Percentiles rank a stretch among this genome's conserved stretches.
Evolutionary conservation across 768 basidiomycete species (phyloP).

Genomic region (Rhodotorula taiwanensis): DNA sequence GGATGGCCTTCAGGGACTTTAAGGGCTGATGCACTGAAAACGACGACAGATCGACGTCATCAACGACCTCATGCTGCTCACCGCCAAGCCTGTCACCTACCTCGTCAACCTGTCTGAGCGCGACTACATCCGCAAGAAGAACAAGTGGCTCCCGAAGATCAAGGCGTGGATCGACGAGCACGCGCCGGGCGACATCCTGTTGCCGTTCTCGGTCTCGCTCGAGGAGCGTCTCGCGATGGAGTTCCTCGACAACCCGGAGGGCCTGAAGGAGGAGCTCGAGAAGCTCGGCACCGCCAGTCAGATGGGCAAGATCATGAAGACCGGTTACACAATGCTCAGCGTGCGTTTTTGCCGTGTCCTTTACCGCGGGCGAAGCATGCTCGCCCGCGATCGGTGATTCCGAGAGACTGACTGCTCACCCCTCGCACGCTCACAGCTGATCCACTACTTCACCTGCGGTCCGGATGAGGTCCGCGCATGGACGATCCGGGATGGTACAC

Average conservation of each 20-base stretch:
- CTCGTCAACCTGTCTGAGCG: constrained; percentile 93
- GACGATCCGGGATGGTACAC: constrained; percentile 89
- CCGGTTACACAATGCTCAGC: constrained; percentile 80
- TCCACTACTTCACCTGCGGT: constrained; percentile 95
- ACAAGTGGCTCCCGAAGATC: constrained; percentile 98
- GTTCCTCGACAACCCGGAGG: constrained; percentile 51
- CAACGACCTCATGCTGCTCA: constrained; percentile 80
- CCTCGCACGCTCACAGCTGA: constrained; percentile 54
- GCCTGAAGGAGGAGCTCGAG: constrained; percentile 66
- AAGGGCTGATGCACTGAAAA: no score
- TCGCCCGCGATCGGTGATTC: no score
- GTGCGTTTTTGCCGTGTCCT: constrained; percentile 49
- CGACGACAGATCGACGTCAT: constrained; percentile 70
- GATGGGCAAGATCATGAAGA: constrained; percentile 87
- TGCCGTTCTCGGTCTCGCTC: constrained; percentile 92
- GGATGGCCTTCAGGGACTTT: no score
- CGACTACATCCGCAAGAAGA: constrained; percentile 95
- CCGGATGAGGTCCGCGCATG: constrained; percentile 96
- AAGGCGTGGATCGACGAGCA: constrained; percentile 95
- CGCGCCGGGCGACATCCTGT: constrained; percentile 90
- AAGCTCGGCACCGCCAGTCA: constrained; percentile 58
- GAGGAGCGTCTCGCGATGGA: constrained; percentile 76
- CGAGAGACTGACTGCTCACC: not conserved
- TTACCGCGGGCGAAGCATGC: no score
- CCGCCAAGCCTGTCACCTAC: constrained; percentile 95